Evolutionary conservation across 1,139 yeast species (phyloP).

Genomic region (Protomyces inouyei): DNA sequence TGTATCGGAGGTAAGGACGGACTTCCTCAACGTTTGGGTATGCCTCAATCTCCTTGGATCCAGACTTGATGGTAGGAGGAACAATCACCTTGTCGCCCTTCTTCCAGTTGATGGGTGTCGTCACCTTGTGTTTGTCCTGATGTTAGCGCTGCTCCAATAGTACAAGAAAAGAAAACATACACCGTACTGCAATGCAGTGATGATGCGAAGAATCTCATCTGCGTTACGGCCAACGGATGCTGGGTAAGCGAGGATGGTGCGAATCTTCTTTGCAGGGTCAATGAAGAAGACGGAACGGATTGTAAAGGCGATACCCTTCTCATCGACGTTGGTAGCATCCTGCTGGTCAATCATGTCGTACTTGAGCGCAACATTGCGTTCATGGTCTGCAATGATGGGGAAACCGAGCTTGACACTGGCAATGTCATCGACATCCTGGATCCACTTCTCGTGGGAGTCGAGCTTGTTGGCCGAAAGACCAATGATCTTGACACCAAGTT

Average conservation of each 20-base stretch:
- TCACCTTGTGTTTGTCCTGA: slow-evolving; percentile 48
- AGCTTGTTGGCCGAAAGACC: slow-evolving; percentile 80
- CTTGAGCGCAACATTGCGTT: slow-evolving; percentile 70
- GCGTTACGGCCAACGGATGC: slow-evolving; percentile 91
- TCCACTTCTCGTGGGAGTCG: slow-evolving; percentile 74
- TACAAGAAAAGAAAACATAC: slow-evolving; percentile 37
- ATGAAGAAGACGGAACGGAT: slow-evolving; percentile 84
- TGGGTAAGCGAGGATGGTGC: slow-evolving; percentile 79
- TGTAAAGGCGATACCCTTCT: slow-evolving; percentile 63
- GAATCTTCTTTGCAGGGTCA: slow-evolving; percentile 79
- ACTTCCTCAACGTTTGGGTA: slow-evolving; percentile 75
- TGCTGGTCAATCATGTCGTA: slow-evolving; percentile 91
- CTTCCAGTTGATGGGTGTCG: slow-evolving; percentile 34
- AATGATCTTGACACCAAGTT: slow-evolving; percentile 74
- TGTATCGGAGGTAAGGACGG: slow-evolving; percentile 54
- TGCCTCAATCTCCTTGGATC: slow-evolving; percentile 50
- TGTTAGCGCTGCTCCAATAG: slow-evolving; percentile 51
- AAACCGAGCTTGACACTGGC: slow-evolving; percentile 61
- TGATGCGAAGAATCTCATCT: slow-evolving; percentile 76
- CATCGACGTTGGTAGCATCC: slow-evolving; percentile 70
- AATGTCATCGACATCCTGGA: slow-evolving; percentile 79
- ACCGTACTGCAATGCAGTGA: slow-evolving; percentile 77
- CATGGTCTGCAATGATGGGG: slow-evolving; percentile 83
- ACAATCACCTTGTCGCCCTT: slow-evolving; percentile 81
- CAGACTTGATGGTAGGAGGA: slow-evolving; percentile 76